A percentile compares a stretch with the other conserved stretches of the same genome.
These are phyloP conservation scores for Pseudogymnoascus sp. DNA, from an alignment of 2,329 filamentous ascomycete genomes.

Conservation along the genomic window DNA sequence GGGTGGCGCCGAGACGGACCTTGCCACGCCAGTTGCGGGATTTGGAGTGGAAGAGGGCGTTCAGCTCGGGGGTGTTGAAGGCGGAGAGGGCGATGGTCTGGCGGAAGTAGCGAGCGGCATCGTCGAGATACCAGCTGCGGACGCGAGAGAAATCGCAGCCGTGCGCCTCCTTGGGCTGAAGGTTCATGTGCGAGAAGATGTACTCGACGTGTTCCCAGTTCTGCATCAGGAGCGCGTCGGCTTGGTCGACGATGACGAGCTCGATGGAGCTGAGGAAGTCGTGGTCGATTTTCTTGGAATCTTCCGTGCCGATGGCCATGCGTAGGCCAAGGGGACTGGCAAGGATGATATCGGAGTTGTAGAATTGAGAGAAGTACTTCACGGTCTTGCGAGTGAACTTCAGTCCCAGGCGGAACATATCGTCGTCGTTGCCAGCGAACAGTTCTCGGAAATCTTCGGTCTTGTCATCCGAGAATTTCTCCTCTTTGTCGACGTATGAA, in stretches of 20 bases:
- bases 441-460: slow-evolving; percentile 82
- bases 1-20: slow-evolving; percentile 60
- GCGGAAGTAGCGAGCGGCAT: slow-evolving; percentile 69
- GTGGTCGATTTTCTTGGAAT: slow-evolving; percentile 61
- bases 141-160: slow-evolving; percentile 91
- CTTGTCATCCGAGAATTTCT: slow-evolving; percentile 63
- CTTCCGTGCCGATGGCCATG: slow-evolving; percentile 75
- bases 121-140: slow-evolving; percentile 86
- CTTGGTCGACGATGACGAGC: slow-evolving; percentile 81
- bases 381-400: slow-evolving; percentile 95
- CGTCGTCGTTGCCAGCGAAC: slow-evolving; percentile 92
- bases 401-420: slow-evolving; percentile 91
- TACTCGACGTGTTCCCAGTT: slow-evolving; percentile 96
- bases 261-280: slow-evolving; percentile 95
- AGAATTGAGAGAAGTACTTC: slow-evolving; percentile 92
- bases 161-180: slow-evolving; percentile 81
- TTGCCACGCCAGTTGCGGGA: slow-evolving; percentile 79
- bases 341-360: slow-evolving; percentile 91
- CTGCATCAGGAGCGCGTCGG: slow-evolving; percentile 91
- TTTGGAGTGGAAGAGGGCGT: slow-evolving; percentile 66
- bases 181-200: slow-evolving; percentile 85
- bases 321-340: slow-evolving; percentile 84
- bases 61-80: slow-evolving; percentile 83
- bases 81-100: slow-evolving; percentile 78
- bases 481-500: slow-evolving; percentile 62